Conservation (phyloP, 805 yeast genomes). For the Candida railenensis region DNA sequence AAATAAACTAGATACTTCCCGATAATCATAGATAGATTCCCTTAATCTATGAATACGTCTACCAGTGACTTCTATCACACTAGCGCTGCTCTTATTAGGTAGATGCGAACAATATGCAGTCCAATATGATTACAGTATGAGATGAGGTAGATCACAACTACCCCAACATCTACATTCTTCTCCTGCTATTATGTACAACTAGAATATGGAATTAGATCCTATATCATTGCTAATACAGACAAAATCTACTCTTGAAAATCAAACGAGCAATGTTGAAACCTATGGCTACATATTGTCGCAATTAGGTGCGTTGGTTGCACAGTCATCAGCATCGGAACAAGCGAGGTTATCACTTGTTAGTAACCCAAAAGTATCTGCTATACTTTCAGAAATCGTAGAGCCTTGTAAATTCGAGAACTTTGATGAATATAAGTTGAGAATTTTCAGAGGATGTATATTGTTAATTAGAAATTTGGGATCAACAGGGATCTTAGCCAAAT, state of each 20-base stretch:
- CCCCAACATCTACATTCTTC: background rate
- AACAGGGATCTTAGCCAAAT: background rate
- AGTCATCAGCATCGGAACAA: background rate
- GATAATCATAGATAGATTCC: too few relatives aligned
- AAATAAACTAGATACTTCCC: too few relatives aligned
- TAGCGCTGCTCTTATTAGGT: too few relatives aligned
- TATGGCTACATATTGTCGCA: background rate
- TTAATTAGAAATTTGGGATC: constrained; percentile 44
- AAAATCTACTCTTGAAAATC: background rate
- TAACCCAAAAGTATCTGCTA: background rate
- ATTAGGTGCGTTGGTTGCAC: background rate
- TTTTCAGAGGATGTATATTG: constrained; percentile 47
- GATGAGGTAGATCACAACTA: background rate
- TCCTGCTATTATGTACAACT: background rate
- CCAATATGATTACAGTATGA: background rate
- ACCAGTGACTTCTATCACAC: too few relatives aligned
- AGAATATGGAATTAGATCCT: background rate
- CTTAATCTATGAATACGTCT: too few relatives aligned
- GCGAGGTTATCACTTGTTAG: background rate
- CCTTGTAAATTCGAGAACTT: background rate
- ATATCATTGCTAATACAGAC: background rate
- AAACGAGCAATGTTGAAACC: background rate
- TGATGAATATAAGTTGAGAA: constrained; percentile 19
- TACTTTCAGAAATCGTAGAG: background rate
- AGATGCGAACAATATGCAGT: background rate